These are phyloP conservation scores for Penicillium nordicum DNA, from an alignment of 2,329 filamentous ascomycete genomes.

Conservation along the genomic window DNA sequence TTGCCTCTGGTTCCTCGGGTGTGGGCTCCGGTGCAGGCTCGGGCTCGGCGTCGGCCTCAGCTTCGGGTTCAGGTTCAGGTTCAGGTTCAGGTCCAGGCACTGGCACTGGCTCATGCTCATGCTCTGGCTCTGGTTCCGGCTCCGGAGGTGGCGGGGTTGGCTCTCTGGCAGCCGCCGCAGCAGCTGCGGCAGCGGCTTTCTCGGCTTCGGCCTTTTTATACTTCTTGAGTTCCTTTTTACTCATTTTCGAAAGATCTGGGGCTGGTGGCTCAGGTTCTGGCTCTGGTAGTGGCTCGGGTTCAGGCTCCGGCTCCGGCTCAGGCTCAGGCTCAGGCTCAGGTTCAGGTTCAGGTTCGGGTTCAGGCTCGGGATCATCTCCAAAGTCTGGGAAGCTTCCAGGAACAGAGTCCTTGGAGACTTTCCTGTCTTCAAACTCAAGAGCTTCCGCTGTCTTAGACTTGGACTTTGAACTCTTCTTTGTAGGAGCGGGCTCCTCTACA, in stretches of 20 bases:
- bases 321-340: slow-evolving; percentile 36
- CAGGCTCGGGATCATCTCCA: slow-evolving; percentile 27
- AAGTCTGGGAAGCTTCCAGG: slow-evolving; percentile 57
- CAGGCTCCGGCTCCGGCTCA: slow-evolving; percentile 23
- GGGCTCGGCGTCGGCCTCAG: neutral
- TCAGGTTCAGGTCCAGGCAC: slow-evolving; percentile 26
- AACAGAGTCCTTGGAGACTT: slow-evolving; percentile 42
- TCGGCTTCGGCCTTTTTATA: slow-evolving; percentile 27
- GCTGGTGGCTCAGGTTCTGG: slow-evolving; percentile 16
- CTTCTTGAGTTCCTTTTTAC: slow-evolving; percentile 30
- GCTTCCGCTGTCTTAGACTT: slow-evolving; percentile 21
- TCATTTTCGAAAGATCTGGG: slow-evolving; percentile 24
- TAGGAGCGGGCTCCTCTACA: slow-evolving; percentile 37
- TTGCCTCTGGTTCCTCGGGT: no score
- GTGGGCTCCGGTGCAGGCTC: slow-evolving; percentile 7
- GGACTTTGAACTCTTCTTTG: slow-evolving; percentile 33
- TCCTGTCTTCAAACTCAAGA: slow-evolving; percentile 30
- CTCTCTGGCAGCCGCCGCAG: slow-evolving; percentile 17
- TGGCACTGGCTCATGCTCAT: slow-evolving; percentile 20
- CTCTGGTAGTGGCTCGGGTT: slow-evolving; percentile 19
- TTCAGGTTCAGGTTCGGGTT: slow-evolving; percentile 26
- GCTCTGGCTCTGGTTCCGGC: slow-evolving; percentile 22
- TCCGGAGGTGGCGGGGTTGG: slow-evolving; percentile 35
- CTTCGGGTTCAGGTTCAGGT: slow-evolving; percentile 19
- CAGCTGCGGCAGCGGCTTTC: slow-evolving; percentile 28